These are phyloP conservation scores for Chaetoceros tenuissimus DNA, from an alignment of 108 stramenopile species.

Conservation along the genomic window DNA sequence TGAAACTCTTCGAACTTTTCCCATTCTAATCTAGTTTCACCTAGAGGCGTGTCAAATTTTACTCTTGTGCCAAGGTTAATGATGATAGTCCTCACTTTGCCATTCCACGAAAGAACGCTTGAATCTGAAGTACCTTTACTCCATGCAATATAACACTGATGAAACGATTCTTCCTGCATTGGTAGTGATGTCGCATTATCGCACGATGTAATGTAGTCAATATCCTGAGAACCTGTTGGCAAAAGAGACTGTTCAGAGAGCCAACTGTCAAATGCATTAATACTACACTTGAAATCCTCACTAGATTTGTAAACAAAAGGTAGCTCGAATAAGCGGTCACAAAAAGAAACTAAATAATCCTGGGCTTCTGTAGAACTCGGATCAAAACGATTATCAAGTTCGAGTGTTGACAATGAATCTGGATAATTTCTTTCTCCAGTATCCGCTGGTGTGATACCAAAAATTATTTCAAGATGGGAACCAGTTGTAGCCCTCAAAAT, in stretches of 20 bases:
- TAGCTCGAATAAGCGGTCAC: slow-evolving; percentile 21
- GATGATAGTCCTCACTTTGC: slow-evolving; percentile 17
- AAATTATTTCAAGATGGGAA: slow-evolving; percentile 16
- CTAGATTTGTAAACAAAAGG: slow-evolving; percentile 16
- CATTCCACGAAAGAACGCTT: background rate
- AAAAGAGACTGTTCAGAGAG: slow-evolving; percentile 17
- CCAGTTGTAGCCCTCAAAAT: no score
- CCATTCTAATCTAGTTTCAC: slow-evolving; percentile 28
- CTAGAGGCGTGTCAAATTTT: slow-evolving; percentile 23
- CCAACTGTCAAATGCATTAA: slow-evolving; percentile 38
- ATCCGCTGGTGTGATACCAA: slow-evolving; percentile 30
- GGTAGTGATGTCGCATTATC: slow-evolving; percentile 28
- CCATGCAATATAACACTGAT: slow-evolving; percentile 27
- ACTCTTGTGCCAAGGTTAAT: no score
- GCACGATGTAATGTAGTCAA: slow-evolving; percentile 23
- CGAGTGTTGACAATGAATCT: slow-evolving; percentile 22
- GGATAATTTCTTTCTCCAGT: slow-evolving; percentile 42
- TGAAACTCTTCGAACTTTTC: slow-evolving; percentile 30
- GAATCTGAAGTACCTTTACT: background rate
- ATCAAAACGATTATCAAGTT: slow-evolving; percentile 36
- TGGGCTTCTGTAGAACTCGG: slow-evolving; percentile 31
- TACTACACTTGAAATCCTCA: slow-evolving; percentile 22
- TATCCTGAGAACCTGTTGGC: background rate
- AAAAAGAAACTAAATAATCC: slow-evolving; percentile 25
- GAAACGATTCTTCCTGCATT: slow-evolving; percentile 20